phyloP scores from a whole-genome alignment of 257 asterid species.

The Solanum clarkiae region DNA sequence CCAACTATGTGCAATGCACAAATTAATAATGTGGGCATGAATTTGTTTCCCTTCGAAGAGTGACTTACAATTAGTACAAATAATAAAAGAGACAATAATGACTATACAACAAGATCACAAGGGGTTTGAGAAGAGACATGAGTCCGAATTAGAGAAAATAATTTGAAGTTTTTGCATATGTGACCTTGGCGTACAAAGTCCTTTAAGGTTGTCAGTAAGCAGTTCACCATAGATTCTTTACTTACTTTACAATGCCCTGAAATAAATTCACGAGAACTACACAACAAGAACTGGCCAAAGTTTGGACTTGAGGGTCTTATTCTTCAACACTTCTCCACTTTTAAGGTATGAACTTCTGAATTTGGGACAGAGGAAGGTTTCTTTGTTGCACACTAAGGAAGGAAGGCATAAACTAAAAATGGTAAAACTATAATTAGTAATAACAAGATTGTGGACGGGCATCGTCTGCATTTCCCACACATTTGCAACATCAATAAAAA shows the following conservation, averaged over 20 bases:
- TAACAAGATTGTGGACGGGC: slow-evolving; percentile 1
- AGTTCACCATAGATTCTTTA: slow-evolving; percentile 38
- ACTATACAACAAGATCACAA: slow-evolving; percentile 24
- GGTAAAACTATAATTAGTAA: slow-evolving; percentile 6
- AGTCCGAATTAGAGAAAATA: slow-evolving; percentile 29
- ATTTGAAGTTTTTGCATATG: slow-evolving; percentile 44
- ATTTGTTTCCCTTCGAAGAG: slow-evolving; percentile 52
- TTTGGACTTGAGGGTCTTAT: slow-evolving; percentile 1
- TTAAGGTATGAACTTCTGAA: slow-evolving; percentile 39
- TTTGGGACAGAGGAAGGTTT: slow-evolving; percentile 24
- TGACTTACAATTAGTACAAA: slow-evolving; percentile 37
- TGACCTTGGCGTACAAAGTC: slow-evolving; percentile 44
- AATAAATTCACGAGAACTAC: background rate
- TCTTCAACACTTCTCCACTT: slow-evolving; percentile 30
- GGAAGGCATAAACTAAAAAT: slow-evolving; percentile 27
- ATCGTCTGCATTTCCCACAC: slow-evolving; percentile 18
- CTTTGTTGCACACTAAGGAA: slow-evolving; percentile 22
- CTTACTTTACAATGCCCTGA: slow-evolving; percentile 4
- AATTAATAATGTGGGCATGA: slow-evolving; percentile 49
- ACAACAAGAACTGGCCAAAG: background rate
- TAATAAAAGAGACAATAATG: slow-evolving; percentile 44
- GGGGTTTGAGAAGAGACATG: slow-evolving; percentile 30
- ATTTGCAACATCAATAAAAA: slow-evolving; percentile 5
- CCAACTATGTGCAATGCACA: slow-evolving; percentile 37
- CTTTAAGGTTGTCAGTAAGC: slow-evolving; percentile 40